phyloP scores from a whole-genome alignment of 208 protist species.

The Wallacemonas sp. region DNA sequence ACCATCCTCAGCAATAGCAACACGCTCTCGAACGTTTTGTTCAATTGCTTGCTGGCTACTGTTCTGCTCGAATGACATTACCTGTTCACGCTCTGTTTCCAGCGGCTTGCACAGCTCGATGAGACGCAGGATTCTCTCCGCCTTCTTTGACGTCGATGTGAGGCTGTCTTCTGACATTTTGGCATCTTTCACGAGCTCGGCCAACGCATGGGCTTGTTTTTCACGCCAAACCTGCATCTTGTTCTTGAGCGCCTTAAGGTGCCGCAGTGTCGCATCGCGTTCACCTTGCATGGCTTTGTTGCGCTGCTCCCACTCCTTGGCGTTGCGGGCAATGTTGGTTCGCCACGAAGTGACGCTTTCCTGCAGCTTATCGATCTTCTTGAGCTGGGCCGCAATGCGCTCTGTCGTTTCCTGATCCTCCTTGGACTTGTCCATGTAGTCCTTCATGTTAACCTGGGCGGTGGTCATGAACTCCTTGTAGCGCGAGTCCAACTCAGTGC shows the following conservation, averaged over 20 bases:
- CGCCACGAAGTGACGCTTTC: constrained; percentile 90
- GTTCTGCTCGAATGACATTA: constrained; percentile 88
- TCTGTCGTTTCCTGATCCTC: constrained; percentile 92
- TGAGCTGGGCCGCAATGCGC: constrained; percentile 85
- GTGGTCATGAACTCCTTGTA: constrained; percentile 93
- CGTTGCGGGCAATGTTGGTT: constrained; percentile 87
- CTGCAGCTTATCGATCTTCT: constrained; percentile 94
- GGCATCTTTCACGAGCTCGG: constrained; percentile 90
- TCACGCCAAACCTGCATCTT: constrained; percentile 94
- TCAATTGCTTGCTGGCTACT: constrained; percentile 70
- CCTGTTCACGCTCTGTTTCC: constrained; percentile 96
- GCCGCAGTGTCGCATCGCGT: constrained; percentile 86
- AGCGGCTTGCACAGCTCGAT: constrained; percentile 92
- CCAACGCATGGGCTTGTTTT: constrained; percentile 78
- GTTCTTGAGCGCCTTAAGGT: constrained; percentile 93
- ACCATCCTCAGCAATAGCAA: constrained; percentile 38
- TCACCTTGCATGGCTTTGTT: constrained; percentile 92
- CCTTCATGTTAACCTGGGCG: constrained; percentile 93
- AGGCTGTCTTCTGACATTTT: constrained; percentile 77
- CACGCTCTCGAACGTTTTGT: constrained; percentile 53
- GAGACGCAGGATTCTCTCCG: constrained; percentile 90
- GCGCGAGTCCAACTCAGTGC: constrained; percentile 72
- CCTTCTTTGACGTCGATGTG: constrained; percentile 58
- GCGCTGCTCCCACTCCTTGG: constrained; percentile 90
- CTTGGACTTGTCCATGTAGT: constrained; percentile 95